Evolutionary conservation across 73 alveolate species (phyloP).

Genomic region (Tetrahymena thermophila): DNA sequence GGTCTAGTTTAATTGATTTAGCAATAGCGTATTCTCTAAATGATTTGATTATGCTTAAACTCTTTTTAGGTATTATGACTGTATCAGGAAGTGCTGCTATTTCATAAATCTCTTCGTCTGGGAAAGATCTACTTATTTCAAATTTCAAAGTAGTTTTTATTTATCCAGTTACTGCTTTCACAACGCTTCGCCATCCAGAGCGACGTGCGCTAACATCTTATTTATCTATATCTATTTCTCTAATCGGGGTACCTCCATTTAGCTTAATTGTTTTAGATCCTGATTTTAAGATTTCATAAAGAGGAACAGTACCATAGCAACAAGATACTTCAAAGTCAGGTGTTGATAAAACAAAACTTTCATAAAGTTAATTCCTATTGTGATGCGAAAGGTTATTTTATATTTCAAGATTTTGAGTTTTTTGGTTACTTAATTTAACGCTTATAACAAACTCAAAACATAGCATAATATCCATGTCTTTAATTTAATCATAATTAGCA

Average conservation of each 20-base stretch:
- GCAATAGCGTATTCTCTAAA: constrained; percentile 29
- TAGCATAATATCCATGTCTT: constrained; percentile 10
- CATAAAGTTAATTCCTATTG: background rate
- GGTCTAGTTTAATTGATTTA: constrained; percentile 18
- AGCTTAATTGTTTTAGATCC: constrained; percentile 5
- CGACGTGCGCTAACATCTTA: constrained; percentile 24
- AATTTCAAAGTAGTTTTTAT: constrained; percentile 12
- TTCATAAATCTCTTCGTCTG: background rate
- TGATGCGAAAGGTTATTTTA: background rate
- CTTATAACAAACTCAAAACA: constrained; percentile 15
- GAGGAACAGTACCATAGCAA: constrained; percentile 27
- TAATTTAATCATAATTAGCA: constrained; percentile 27
- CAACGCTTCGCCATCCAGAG: constrained; percentile 43
- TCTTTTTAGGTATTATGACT: constrained; percentile 16
- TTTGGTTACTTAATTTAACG: background rate
- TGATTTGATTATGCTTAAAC: constrained; percentile 5
- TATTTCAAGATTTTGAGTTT: background rate
- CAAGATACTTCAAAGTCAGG: constrained; percentile 16
- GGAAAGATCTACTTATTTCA: background rate
- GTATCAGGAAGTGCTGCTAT: constrained; percentile 20
- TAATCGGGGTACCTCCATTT: constrained; percentile 38
- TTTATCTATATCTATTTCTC: constrained; percentile 24
- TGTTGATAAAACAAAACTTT: background rate
- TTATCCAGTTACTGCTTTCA: constrained; percentile 18
- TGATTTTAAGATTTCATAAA: constrained; percentile 13